Evolutionary conservation across 2,329 filamentous ascomycete species (phyloP).

Genomic region (Diaporthe batatas): DNA sequence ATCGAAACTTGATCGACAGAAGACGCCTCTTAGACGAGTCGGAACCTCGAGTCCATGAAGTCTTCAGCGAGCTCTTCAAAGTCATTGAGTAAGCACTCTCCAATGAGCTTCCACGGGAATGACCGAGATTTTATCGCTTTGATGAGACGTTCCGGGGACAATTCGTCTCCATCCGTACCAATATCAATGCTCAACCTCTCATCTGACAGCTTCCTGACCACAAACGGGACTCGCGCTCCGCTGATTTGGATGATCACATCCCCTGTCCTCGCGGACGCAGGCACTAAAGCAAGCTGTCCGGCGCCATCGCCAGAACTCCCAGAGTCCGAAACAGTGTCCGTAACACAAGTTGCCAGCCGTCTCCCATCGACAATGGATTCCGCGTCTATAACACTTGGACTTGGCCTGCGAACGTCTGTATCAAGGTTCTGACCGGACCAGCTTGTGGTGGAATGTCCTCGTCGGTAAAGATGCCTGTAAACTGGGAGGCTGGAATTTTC

Average conservation of each 20-base stretch:
- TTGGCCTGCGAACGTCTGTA: not conserved
- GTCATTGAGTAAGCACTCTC: slow-evolving; percentile 10
- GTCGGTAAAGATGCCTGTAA: not conserved
- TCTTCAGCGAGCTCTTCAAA: slow-evolving; percentile 12
- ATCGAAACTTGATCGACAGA: no score
- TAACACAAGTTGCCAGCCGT: not conserved
- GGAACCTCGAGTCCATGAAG: not conserved
- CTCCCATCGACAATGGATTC: slow-evolving; percentile 20
- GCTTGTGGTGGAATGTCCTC: slow-evolving; percentile 2
- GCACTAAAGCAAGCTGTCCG: slow-evolving; percentile 4
- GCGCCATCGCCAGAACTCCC: not conserved
- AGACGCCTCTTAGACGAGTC: not conserved
- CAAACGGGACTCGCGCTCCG: slow-evolving; percentile 16
- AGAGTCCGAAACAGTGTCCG: fast-evolving
- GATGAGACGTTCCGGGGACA: not conserved
- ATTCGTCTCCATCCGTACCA: no score
- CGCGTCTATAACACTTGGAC: not conserved
- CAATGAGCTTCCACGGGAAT: slow-evolving; percentile 11
- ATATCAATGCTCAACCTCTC: no score
- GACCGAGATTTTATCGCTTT: not conserved
- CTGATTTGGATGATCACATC: slow-evolving; percentile 27
- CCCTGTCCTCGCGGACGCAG: not conserved
- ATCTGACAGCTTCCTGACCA: not conserved
- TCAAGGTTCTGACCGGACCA: slow-evolving; percentile 12
- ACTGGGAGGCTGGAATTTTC: not conserved